phyloP scores from a whole-genome alignment of 345 rosid species.

The Orychophragmus violaceus region DNA sequence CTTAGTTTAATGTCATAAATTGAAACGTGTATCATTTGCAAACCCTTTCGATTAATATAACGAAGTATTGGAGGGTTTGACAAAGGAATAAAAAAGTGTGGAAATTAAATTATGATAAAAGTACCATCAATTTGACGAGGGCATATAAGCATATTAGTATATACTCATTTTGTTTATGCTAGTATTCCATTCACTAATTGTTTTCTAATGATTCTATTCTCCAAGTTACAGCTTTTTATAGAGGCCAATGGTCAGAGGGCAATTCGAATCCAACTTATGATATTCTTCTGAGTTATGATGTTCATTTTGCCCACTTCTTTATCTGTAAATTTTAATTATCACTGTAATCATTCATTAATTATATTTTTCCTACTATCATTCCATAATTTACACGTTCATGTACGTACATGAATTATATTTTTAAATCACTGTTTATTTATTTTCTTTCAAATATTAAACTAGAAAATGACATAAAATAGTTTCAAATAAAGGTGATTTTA shows the following conservation, averaged over 20 bases:
- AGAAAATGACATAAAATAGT: neutral
- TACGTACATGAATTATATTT: neutral
- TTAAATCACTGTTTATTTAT: neutral
- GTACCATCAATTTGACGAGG: conserved; percentile 3
- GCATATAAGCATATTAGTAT: conserved; percentile 27
- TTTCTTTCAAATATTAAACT: neutral
- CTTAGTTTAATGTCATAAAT: neutral
- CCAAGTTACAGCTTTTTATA: neutral
- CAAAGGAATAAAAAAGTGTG: neutral
- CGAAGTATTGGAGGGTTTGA: neutral
- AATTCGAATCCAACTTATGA: conserved; percentile 17
- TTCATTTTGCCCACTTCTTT: neutral
- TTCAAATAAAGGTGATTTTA: neutral
- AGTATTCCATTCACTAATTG: conserved; percentile 6
- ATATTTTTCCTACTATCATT: neutral
- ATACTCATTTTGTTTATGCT: conserved; percentile 8
- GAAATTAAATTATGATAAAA: neutral
- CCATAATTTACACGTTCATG: neutral
- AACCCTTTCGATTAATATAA: neutral
- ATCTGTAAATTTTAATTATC: neutral
- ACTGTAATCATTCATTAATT: neutral
- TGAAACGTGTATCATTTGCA: neutral
- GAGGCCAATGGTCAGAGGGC: conserved; percentile 10
- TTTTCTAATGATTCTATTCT: conserved; percentile 16
- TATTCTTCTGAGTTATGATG: neutral